phyloP scores from a whole-genome alignment of 2,329 filamentous ascomycete genomes.

The Penicillium palitans region DNA sequence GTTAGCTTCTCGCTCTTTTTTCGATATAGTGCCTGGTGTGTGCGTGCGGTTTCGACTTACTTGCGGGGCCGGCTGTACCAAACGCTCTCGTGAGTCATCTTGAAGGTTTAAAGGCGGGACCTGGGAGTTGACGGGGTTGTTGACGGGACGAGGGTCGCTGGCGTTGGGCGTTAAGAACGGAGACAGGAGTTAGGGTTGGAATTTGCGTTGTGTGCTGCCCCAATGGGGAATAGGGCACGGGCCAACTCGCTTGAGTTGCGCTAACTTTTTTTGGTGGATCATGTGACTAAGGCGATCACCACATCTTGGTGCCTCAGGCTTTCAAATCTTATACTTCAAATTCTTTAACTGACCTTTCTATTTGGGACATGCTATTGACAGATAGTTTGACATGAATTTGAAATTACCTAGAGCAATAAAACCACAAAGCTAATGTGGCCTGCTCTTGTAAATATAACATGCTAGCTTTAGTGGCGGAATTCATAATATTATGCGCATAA shows the following conservation, averaged over 20 bases:
- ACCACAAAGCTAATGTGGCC: not conserved
- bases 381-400: no score
- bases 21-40: constrained; percentile 10
- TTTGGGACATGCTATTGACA: not conserved
- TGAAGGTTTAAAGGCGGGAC: constrained; percentile 50
- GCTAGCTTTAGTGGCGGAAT: not conserved
- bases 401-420: accelerated
- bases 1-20: constrained; percentile 21
- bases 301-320: constrained; percentile 10
- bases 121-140: constrained; percentile 36
- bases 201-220: constrained; percentile 37
- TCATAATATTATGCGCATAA: not conserved
- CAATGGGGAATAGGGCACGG: constrained; percentile 30
- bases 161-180: constrained; percentile 37
- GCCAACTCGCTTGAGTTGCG: constrained; percentile 34
- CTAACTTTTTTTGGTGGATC: constrained; percentile 26
- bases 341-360: not conserved
- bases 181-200: constrained; percentile 35
- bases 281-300: constrained; percentile 7
- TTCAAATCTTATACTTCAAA: not conserved
- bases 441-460: not conserved
- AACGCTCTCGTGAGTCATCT: constrained; percentile 90
- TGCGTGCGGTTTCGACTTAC: constrained; percentile 51
- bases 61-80: constrained; percentile 98
- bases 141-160: constrained; percentile 37